These are phyloP conservation scores for Curvularia spicifera DNA, from an alignment of 2,329 filamentous ascomycete genomes.

Conservation along the genomic window DNA sequence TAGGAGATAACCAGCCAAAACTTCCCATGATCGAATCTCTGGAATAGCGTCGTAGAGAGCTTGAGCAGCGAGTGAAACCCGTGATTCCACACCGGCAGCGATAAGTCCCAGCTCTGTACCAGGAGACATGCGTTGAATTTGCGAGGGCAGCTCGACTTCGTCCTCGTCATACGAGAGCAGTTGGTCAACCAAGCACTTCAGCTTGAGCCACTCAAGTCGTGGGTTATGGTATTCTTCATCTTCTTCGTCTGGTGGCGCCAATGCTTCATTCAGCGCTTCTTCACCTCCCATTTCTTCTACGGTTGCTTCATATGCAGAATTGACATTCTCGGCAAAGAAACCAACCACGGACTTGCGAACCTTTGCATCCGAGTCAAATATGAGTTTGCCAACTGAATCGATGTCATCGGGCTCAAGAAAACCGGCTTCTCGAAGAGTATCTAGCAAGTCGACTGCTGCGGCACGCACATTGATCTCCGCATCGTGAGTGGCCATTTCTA, in stretches of 20 bases:
- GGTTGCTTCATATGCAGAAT: slow-evolving; percentile 78
- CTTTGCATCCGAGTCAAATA: slow-evolving; percentile 84
- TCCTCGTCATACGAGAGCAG: slow-evolving; percentile 81
- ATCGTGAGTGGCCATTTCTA: slow-evolving; percentile 92
- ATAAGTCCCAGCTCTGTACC: slow-evolving; percentile 57
- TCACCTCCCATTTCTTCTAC: slow-evolving; percentile 84
- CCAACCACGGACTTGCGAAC: slow-evolving; percentile 87
- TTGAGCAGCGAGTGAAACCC: slow-evolving; percentile 85
- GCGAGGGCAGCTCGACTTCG: slow-evolving; percentile 61
- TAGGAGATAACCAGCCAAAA: slow-evolving; percentile 85
- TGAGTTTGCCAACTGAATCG: slow-evolving; percentile 82
- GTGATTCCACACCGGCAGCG: slow-evolving; percentile 72
- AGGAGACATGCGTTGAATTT: slow-evolving; percentile 55
- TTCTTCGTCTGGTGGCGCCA: slow-evolving; percentile 73
- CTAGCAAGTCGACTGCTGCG: slow-evolving; percentile 79
- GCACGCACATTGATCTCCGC: slow-evolving; percentile 81
- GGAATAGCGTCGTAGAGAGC: slow-evolving; percentile 81
- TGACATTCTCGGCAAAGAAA: slow-evolving; percentile 89
- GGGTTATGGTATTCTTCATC: slow-evolving; percentile 77
- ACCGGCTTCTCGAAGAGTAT: slow-evolving; percentile 80
- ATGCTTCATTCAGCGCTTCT: slow-evolving; percentile 75
- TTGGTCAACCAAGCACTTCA: slow-evolving; percentile 88
- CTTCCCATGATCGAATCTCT: slow-evolving; percentile 85
- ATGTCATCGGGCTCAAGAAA: slow-evolving; percentile 91
- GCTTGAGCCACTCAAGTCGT: slow-evolving; percentile 83